Evolutionary conservation across 2,329 filamentous ascomycete species (phyloP).

Genomic region (Chaetomiaceae sp.): DNA sequence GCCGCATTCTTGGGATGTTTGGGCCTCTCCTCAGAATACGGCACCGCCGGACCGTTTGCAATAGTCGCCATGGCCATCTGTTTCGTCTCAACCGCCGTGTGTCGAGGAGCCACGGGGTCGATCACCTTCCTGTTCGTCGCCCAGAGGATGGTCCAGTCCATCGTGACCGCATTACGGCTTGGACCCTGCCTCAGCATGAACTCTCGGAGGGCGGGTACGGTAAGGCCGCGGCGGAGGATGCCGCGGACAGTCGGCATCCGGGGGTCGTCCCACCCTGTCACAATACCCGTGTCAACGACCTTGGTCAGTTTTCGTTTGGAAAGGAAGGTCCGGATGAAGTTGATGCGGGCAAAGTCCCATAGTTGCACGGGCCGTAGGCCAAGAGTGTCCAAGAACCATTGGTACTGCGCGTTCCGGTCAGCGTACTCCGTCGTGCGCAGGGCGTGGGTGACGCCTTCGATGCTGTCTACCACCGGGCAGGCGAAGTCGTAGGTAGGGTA

Average conservation of each 20-base stretch:
- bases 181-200: slow-evolving; percentile 82
- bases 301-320: slow-evolving; percentile 7
- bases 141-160: slow-evolving; percentile 75
- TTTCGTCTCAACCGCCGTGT: slow-evolving; percentile 66
- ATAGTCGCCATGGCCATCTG: slow-evolving; percentile 66
- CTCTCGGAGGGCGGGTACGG: slow-evolving; percentile 71
- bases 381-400: slow-evolving; percentile 4
- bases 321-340: slow-evolving; percentile 7
- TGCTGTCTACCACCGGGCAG: slow-evolving; percentile 6
- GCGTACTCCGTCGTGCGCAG: slow-evolving; percentile 8
- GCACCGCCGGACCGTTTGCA: slow-evolving; percentile 56
- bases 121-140: slow-evolving; percentile 66
- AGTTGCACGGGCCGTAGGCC: neutral
- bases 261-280: slow-evolving; percentile 9
- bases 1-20: slow-evolving; percentile 84
- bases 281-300: slow-evolving; percentile 3
- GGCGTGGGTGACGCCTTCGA: slow-evolving; percentile 7
- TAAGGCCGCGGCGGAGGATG: slow-evolving; percentile 60
- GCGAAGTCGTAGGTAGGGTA: slow-evolving; percentile 9
- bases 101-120: slow-evolving; percentile 67
- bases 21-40: slow-evolving; percentile 70
- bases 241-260: slow-evolving; percentile 6
- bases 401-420: slow-evolving; percentile 6
- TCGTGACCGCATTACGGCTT: slow-evolving; percentile 74
- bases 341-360: slow-evolving; percentile 11